phyloP scores from a whole-genome alignment of 179 eudicot genomes.

The Corrigiola litoralis region DNA sequence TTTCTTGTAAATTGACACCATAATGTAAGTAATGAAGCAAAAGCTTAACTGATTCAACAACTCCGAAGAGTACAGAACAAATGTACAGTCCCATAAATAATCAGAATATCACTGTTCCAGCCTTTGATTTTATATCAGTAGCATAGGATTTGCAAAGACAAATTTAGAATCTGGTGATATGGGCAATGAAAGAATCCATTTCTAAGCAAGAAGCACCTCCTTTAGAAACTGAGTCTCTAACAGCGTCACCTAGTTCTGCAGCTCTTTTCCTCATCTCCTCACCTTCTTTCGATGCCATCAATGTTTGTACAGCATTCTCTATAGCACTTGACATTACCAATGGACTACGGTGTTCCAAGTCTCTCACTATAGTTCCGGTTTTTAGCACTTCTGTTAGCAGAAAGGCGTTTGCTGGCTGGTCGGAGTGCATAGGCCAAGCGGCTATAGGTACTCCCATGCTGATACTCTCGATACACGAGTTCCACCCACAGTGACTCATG shows the following conservation, averaged over 20 bases:
- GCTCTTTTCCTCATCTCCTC: constrained; percentile 43
- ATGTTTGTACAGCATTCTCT: constrained; percentile 27
- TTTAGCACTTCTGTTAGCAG: constrained; percentile 36
- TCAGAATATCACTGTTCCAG: too few relatives aligned
- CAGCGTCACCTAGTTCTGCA: constrained; percentile 21
- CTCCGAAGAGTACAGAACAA: too few relatives aligned
- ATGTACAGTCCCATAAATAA: too few relatives aligned
- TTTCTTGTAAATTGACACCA: too few relatives aligned
- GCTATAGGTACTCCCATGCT: constrained; percentile 63
- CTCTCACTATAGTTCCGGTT: constrained; percentile 33
- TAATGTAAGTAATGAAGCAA: too few relatives aligned
- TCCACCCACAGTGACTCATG: constrained; percentile 82
- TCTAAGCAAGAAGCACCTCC: constrained; percentile 43
- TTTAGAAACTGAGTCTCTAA: constrained; percentile 28
- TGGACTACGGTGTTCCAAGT: constrained; percentile 26
- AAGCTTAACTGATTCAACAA: too few relatives aligned
- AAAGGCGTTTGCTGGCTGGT: constrained; percentile 55
- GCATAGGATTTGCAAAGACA: too few relatives aligned
- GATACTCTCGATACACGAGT: constrained; percentile 63
- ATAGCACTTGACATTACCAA: constrained; percentile 25
- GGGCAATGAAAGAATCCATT: constrained; percentile 49
- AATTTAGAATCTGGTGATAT: constrained; percentile 52
- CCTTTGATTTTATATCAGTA: too few relatives aligned
- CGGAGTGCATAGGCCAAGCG: constrained; percentile 77
- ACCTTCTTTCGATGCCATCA: constrained; percentile 56